These are phyloP conservation scores for Cryptosporidium viatorum DNA, from an alignment of 169 alveolate genomes.

Conservation along the genomic window DNA sequence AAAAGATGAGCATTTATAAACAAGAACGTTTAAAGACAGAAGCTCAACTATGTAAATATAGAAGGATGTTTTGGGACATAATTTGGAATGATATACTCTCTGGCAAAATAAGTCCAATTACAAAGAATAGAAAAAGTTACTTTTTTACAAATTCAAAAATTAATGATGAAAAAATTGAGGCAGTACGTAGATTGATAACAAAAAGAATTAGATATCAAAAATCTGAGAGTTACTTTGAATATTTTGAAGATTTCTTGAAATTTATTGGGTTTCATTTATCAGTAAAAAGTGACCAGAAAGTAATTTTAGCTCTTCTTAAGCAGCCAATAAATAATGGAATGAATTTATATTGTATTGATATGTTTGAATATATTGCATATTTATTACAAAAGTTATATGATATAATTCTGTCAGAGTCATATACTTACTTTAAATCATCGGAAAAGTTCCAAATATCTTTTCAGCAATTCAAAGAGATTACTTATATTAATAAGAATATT, in stretches of 20 bases:
- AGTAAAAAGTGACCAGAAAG: not conserved
- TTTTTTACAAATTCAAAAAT: slow-evolving; percentile 23
- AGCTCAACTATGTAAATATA: not conserved
- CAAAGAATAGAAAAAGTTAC: slow-evolving; percentile 34
- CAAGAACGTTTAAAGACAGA: not conserved
- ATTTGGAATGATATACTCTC: slow-evolving; percentile 26
- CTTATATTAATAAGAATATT: not conserved
- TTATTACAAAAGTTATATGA: slow-evolving; percentile 14
- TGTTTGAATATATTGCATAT: slow-evolving; percentile 18
- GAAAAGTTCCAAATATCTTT: slow-evolving; percentile 1
- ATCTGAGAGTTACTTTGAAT: slow-evolving; percentile 3
- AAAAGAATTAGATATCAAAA: slow-evolving; percentile 1
- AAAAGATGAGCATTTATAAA: not conserved
- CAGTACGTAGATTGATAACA: not conserved
- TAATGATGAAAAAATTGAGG: not conserved
- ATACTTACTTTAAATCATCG: not conserved
- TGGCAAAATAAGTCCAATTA: slow-evolving; percentile 50
- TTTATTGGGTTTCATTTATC: slow-evolving; percentile 35
- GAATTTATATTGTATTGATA: slow-evolving; percentile 34
- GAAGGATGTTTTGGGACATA: slow-evolving; percentile 56
- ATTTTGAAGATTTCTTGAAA: slow-evolving; percentile 30
- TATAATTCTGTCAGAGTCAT: slow-evolving; percentile 2
- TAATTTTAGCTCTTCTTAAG: slow-evolving; percentile 35
- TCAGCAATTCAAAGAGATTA: slow-evolving; percentile 26
- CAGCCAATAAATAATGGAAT: slow-evolving; percentile 43